phyloP scores from a whole-genome alignment of 2,329 filamentous ascomycete genomes.

The Hypoxylon sp. region DNA sequence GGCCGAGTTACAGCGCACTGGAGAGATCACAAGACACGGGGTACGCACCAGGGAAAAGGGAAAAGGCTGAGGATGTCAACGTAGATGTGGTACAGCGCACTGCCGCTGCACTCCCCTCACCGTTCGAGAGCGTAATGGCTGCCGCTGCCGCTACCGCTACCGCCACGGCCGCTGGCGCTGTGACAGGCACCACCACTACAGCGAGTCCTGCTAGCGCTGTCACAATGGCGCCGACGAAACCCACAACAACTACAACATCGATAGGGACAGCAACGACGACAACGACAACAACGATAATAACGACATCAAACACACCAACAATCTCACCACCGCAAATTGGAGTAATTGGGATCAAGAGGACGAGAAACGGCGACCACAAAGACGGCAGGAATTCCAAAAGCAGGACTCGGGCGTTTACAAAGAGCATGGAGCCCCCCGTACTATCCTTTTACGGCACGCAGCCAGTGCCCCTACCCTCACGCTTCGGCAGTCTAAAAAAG shows the following conservation, averaged over 20 bases:
- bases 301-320: conserved; percentile 22
- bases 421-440: conserved; percentile 63
- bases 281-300: conserved; percentile 22
- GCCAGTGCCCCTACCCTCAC: conserved; percentile 69
- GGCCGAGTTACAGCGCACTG: conserved; percentile 50
- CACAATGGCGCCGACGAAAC: conserved; percentile 38
- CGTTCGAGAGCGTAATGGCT: conserved; percentile 49
- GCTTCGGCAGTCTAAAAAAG: conserved; percentile 69
- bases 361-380: conserved; percentile 50
- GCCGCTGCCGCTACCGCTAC: conserved; percentile 43
- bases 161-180: conserved; percentile 31
- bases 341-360: conserved; percentile 49
- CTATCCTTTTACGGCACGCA: conserved; percentile 70
- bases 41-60: conserved; percentile 46
- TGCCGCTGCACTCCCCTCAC: conserved; percentile 51
- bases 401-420: conserved; percentile 50
- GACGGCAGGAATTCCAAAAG: conserved; percentile 51
- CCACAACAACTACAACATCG: conserved; percentile 37
- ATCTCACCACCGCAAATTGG: conserved; percentile 30
- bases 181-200: conserved; percentile 30
- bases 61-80: conserved; percentile 51
- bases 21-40: conserved; percentile 52
- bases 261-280: conserved; percentile 23
- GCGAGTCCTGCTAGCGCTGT: conserved; percentile 29
- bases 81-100: conserved; percentile 54